Evolutionary conservation across 1,284 basidiomycete species (phyloP).

Genomic region (Sparassis latifolia): DNA sequence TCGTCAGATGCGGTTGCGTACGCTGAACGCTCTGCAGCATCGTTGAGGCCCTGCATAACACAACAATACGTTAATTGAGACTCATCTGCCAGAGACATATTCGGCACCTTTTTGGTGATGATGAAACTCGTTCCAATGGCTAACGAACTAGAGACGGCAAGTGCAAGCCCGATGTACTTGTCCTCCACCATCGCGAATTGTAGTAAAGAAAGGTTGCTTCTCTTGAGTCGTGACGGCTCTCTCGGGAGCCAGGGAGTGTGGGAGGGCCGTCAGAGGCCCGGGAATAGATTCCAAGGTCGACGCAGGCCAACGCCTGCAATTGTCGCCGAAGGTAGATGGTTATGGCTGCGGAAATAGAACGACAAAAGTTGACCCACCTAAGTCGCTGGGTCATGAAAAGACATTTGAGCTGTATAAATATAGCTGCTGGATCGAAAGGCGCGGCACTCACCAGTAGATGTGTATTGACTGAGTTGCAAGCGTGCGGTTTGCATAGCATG

Average conservation of each 20-base stretch:
- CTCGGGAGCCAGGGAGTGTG: not conserved
- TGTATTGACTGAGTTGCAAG: too few relatives aligned
- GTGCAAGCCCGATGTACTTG: conserved; percentile 85
- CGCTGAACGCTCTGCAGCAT: conserved; percentile 54
- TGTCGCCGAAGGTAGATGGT: too few relatives aligned
- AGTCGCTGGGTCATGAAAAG: too few relatives aligned
- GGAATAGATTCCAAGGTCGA: not conserved
- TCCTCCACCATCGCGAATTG: conserved; percentile 65
- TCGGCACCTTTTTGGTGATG: conserved; percentile 88
- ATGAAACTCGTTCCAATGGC: conserved; percentile 92
- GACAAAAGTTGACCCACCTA: too few relatives aligned
- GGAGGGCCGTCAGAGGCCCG: not conserved
- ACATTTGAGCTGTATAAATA: too few relatives aligned
- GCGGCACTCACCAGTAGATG: too few relatives aligned
- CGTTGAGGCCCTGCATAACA: conserved; percentile 66
- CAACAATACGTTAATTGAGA: not conserved
- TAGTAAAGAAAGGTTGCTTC: not conserved
- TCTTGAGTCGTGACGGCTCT: not conserved
- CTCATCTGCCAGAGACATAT: not conserved
- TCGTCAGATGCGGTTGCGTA: conserved; percentile 70
- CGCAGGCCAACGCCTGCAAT: too few relatives aligned
- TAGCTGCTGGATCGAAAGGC: too few relatives aligned
- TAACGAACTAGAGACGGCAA: conserved; percentile 80
- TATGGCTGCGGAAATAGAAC: too few relatives aligned
- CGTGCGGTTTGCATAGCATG: too few relatives aligned